These are phyloP conservation scores for Aegle marmelos DNA, from an alignment of 345 rosid species.

Conservation along the genomic window DNA sequence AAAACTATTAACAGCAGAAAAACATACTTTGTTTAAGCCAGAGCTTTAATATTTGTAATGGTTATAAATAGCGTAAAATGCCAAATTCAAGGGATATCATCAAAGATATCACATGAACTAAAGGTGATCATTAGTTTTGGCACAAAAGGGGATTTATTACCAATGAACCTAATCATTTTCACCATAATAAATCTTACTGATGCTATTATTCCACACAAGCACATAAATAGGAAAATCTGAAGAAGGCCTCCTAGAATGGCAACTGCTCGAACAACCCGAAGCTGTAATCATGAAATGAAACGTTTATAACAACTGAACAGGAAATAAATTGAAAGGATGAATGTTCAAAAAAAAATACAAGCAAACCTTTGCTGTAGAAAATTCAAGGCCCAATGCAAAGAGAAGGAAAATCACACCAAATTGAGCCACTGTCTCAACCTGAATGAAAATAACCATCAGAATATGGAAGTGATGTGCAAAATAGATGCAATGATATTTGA, in stretches of 20 bases:
- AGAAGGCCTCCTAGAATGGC: slow-evolving; percentile 59
- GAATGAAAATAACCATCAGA: slow-evolving; percentile 9
- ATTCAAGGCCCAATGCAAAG: slow-evolving; percentile 61
- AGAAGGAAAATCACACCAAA: slow-evolving; percentile 66
- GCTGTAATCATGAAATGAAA: slow-evolving; percentile 35
- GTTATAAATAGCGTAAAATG: background rate
- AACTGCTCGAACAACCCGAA: slow-evolving; percentile 61
- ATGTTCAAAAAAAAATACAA: background rate
- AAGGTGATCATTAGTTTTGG: background rate
- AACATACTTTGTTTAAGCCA: background rate
- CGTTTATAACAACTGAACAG: background rate
- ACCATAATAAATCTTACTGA: slow-evolving; percentile 32
- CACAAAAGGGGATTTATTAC: background rate
- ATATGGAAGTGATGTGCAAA: background rate
- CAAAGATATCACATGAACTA: background rate
- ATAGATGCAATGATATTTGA: background rate
- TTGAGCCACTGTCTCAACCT: slow-evolving; percentile 72
- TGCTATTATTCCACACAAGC: slow-evolving; percentile 50
- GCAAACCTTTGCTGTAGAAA: slow-evolving; percentile 46
- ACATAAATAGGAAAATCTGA: slow-evolving; percentile 57
- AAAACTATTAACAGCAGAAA: background rate
- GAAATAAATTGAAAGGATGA: background rate
- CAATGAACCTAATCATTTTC: background rate
- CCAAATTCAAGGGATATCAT: background rate
- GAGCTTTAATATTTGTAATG: background rate